These are phyloP conservation scores for Boletus bicolor DNA, from an alignment of 768 basidiomycete species.

Conservation along the genomic window DNA sequence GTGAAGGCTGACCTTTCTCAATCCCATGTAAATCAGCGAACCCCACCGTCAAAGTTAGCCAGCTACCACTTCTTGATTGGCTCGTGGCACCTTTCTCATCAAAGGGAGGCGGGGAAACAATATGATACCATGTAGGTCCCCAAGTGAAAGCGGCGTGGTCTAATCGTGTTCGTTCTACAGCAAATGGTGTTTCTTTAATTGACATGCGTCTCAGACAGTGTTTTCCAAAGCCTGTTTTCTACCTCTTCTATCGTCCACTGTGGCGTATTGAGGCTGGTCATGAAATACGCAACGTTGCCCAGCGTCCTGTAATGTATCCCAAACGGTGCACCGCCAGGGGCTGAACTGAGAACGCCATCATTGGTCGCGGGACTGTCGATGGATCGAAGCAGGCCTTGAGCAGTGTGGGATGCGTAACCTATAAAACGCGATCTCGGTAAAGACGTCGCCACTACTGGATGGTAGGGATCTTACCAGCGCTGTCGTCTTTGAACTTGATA, in stretches of 20 bases:
- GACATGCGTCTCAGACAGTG: conserved; percentile 16
- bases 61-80: too few relatives aligned
- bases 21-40: neutral
- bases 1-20: neutral
- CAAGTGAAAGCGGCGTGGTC: neutral
- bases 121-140: neutral
- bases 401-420: conserved; percentile 64
- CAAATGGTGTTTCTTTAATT: neutral
- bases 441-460: neutral
- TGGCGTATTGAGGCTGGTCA: conserved; percentile 79
- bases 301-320: conserved; percentile 84
- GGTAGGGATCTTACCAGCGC: conserved; percentile 44
- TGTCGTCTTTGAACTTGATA: conserved; percentile 62
- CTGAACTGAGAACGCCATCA: conserved; percentile 33
- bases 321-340: conserved; percentile 55
- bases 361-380: conserved; percentile 38
- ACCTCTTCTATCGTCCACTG: conserved; percentile 50
- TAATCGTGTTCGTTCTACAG: neutral
- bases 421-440: neutral
- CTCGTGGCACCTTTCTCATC: neutral
- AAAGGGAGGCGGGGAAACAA: neutral
- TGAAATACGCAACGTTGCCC: conserved; percentile 91
- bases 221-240: conserved; percentile 59
- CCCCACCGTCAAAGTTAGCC: neutral
- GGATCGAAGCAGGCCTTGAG: conserved; percentile 54